Evolutionary conservation across 1,284 basidiomycete genomes (phyloP), one percentile per base, ranked within the genome.

Genomic region (Entoloma clypeatum): DNA sequence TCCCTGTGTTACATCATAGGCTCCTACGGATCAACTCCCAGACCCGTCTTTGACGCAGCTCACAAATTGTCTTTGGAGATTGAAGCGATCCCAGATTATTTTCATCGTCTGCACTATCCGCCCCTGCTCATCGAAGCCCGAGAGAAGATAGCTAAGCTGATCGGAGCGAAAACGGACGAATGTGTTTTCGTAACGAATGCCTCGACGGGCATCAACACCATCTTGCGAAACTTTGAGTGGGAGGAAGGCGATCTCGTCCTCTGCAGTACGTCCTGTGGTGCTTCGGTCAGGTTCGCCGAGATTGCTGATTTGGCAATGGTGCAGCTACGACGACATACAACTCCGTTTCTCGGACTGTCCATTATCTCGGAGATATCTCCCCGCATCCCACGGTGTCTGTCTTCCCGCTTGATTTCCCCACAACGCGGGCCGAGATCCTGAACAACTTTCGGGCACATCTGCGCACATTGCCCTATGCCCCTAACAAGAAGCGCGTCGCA

Each of bases 261-360:
- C 14, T 23, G 37, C 4, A 50, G 52, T 52, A 35, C 41, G 48
- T 35, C 25, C 24, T 22, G n/a, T n/a, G n/a, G 7, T 21, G 11
- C 5, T 7, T 5, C 13, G 14, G n/a, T 11, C 11, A 11, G 3
- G 21, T 7, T 1, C 14, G 9, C 3, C 17, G 5, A 3, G 5
- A 17, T 16, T n/a, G n/a, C 31, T 28, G n/a, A 41, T 16, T 9
- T 28, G 10, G 10, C 13, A n/a, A n/a, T 13, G 8, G 26, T n/a
- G 14, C 47, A 87, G 86, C 75, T 41, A 76, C 67, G 28, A 81
- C 81, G 0, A 86, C 86, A 0, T 92, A 91, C 56, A 65, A 61
- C 8, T 74, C 86, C 1, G 61, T 92, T 8, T 57, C 60, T 8
- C 41, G 40, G 36, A 50, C 50, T 1, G 65, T 78, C 23, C 73